phyloP scores from a whole-genome alignment of 1,139 yeast species.

The Yamadazyma diospyri region DNA sequence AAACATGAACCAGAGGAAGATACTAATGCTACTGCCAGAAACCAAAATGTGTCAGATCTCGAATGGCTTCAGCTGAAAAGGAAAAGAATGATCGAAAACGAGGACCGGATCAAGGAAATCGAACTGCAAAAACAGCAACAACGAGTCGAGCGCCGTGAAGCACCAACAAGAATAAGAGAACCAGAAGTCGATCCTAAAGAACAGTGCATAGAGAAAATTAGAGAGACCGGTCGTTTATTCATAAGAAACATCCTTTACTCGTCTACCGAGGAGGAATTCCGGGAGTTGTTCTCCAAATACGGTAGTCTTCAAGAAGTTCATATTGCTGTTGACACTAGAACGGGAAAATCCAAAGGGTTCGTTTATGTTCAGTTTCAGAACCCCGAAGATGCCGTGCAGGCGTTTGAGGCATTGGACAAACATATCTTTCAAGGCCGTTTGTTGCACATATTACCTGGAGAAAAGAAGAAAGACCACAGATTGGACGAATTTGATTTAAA shows the following conservation, averaged over 20 bases:
- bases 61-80: constrained; percentile 87
- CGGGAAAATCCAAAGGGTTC: constrained; percentile 89
- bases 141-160: constrained; percentile 4
- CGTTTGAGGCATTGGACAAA: constrained; percentile 73
- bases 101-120: constrained; percentile 20
- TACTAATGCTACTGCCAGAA: constrained; percentile 35
- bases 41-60: constrained; percentile 65
- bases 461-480: constrained; percentile 71
- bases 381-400: constrained; percentile 69
- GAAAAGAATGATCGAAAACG: constrained; percentile 63
- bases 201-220: constrained; percentile 51
- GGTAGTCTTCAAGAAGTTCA: constrained; percentile 79
- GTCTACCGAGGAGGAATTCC: constrained; percentile 77
- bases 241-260: constrained; percentile 81
- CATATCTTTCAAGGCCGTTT: constrained; percentile 93
- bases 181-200: constrained; percentile 29
- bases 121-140: constrained; percentile 12
- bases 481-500: constrained; percentile 88
- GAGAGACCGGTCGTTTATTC: constrained; percentile 77
- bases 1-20: constrained; percentile 15
- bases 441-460: constrained; percentile 84
- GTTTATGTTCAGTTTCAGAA: constrained; percentile 75
- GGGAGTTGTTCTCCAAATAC: constrained; percentile 49
- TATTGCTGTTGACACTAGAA: constrained; percentile 84
- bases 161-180: constrained; percentile 8